Evolutionary conservation across 2,329 filamentous ascomycete genomes (phyloP).

Genomic region (Boeremia lycopersici): DNA sequence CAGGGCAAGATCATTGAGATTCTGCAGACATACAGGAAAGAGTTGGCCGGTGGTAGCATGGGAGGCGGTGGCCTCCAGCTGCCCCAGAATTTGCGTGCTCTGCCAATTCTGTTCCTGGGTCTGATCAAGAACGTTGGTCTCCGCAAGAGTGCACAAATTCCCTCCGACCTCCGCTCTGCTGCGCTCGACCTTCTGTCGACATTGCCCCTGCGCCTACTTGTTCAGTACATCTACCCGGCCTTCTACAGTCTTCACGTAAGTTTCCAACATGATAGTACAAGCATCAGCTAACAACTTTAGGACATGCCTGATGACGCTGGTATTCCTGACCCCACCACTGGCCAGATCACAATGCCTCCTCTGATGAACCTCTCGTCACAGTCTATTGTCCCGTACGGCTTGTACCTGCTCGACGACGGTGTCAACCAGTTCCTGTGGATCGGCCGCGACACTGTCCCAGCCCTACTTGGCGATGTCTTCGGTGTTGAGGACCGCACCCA

Average conservation of each 20-base stretch:
- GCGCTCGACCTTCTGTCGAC: slow-evolving; percentile 94
- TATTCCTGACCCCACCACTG: slow-evolving; percentile 81
- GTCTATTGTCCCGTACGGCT: slow-evolving; percentile 82
- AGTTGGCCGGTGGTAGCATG: slow-evolving; percentile 94
- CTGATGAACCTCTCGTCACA: slow-evolving; percentile 86
- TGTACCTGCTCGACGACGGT: slow-evolving; percentile 96
- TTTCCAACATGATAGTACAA: neutral
- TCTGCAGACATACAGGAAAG: slow-evolving; percentile 94
- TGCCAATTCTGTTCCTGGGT: slow-evolving; percentile 89
- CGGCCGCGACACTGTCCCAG: slow-evolving; percentile 88
- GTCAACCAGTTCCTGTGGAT: slow-evolving; percentile 98
- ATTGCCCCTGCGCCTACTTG: slow-evolving; percentile 83
- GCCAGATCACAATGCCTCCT: slow-evolving; percentile 86
- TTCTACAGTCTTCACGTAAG: slow-evolving; percentile 43
- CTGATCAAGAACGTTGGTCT: slow-evolving; percentile 85
- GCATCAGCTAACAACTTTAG: slow-evolving; percentile 67
- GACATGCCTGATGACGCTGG: slow-evolving; percentile 97
- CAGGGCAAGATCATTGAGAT: slow-evolving; percentile 92
- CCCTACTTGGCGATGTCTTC: slow-evolving; percentile 88
- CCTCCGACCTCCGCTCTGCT: slow-evolving; percentile 81
- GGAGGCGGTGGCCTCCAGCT: slow-evolving; percentile 90
- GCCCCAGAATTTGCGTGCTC: slow-evolving; percentile 85
- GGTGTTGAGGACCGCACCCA: slow-evolving; percentile 81
- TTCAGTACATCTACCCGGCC: slow-evolving; percentile 78
- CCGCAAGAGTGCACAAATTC: slow-evolving; percentile 47